These are phyloP conservation scores for Leccinum fuscescens DNA, from an alignment of 1,284 basidiomycete genomes.

Conservation along the genomic window DNA sequence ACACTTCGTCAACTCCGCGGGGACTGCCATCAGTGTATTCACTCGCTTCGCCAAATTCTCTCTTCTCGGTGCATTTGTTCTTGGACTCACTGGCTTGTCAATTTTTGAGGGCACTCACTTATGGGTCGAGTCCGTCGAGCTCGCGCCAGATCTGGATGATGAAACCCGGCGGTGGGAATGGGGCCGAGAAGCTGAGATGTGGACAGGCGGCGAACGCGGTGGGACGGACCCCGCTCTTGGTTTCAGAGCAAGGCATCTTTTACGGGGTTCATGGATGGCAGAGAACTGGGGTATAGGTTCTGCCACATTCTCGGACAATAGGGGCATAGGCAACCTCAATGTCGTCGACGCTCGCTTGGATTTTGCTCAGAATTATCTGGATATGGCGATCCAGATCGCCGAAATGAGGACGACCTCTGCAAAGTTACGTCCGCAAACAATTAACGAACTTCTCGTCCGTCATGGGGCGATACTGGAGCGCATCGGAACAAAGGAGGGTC, in stretches of 20 bases:
- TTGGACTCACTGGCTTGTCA: slow-evolving; percentile 41
- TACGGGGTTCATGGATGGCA: slow-evolving; percentile 77
- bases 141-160: slow-evolving; percentile 52
- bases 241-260: slow-evolving; percentile 59
- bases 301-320: slow-evolving; percentile 36
- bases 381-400: slow-evolving; percentile 48
- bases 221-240: slow-evolving; percentile 77
- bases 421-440: slow-evolving; percentile 49
- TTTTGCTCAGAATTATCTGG: slow-evolving; percentile 56
- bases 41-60: slow-evolving; percentile 42
- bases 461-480: slow-evolving; percentile 69
- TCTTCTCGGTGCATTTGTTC: slow-evolving; percentile 37
- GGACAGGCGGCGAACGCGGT: slow-evolving; percentile 68
- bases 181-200: slow-evolving; percentile 67
- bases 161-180: slow-evolving; percentile 68
- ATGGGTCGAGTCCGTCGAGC: slow-evolving; percentile 66
- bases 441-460: slow-evolving; percentile 57
- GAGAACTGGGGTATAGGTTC: slow-evolving; percentile 68
- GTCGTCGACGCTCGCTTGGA: slow-evolving; percentile 54
- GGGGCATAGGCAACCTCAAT: slow-evolving; percentile 40
- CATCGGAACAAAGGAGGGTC: slow-evolving; percentile 55
- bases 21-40: slow-evolving; percentile 38
- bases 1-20: slow-evolving; percentile 36
- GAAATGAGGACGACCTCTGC: slow-evolving; percentile 37
- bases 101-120: slow-evolving; percentile 63